Evolutionary conservation across 2,329 filamentous ascomycete genomes (phyloP), one percentile per base, ranked within the genome.

Genomic region (Talaromyces sp.): DNA sequence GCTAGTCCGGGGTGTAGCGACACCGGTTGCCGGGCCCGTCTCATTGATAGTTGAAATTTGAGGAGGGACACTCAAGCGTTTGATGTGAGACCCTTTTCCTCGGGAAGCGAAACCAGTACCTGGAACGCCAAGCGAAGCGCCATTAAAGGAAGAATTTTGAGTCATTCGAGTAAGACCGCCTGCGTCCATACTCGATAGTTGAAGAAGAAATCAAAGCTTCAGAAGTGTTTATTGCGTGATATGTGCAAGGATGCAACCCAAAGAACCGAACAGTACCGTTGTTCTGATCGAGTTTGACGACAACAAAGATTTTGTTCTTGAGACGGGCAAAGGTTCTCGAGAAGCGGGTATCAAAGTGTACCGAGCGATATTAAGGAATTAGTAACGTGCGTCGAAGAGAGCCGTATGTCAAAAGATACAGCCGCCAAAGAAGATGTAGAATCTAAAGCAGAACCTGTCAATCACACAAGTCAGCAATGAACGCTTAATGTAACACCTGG

Each of bases 81-180:
- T 97, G 77, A 96, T 88, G 72, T 89, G 88, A 69, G 89, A 85
- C 64, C 90, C 89, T 70, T 95, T 90, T 64, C 85, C 84, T 66
- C 94, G 88, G 67, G 92, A 93, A 63, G 90, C 91, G 70, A 96
- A 89, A 69, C 91, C 89, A 64, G 88, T 85, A 62, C 84, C 81
- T 55, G 91, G 88, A 78, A 90, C 85, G 70, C 86, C 85, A 67
- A 96, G 81, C 67, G 85, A 87, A 75, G 68, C 73, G 68, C 84
- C 84, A 71, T 84, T 80, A 74, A 88, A 81, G 73, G 83, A 78
- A 75, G 89, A 89, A 75, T 87, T 89, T 81, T 91, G 93, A 80
- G 91, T 89, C 93, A 97, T 97, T 84, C 95, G 91, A 94, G 91
- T 88, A 81, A 96, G 90, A 94, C 91, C 91, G 84, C 93, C 93